These are phyloP conservation scores for Casuarina cunninghamiana DNA, from an alignment of 306 rosid species.

Conservation along the genomic window DNA sequence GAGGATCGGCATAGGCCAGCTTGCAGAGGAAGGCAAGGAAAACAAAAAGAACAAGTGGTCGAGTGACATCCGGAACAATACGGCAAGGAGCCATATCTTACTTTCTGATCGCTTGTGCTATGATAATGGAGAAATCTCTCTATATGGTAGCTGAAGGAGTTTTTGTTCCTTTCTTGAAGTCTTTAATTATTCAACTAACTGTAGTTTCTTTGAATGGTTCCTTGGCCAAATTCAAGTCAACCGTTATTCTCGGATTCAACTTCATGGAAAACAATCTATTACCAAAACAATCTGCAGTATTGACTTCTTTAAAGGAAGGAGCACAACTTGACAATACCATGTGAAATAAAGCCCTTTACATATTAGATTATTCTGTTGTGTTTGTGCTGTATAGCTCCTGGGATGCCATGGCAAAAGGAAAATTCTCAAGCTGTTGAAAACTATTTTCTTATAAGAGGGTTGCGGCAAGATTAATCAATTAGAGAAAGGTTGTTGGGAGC, in stretches of 20 bases:
- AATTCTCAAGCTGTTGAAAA: no score
- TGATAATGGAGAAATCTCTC: not conserved
- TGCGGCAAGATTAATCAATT: no score
- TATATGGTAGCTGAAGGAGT: not conserved
- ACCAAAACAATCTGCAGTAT: no score
- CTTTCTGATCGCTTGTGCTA: not conserved
- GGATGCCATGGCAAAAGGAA: no score
- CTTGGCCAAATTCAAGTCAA: not conserved
- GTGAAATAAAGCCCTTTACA: no score
- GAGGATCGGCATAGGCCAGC: slow-evolving; percentile 20
- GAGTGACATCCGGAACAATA: slow-evolving; percentile 10
- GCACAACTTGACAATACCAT: no score
- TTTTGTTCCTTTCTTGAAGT: not conserved
- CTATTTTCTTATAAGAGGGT: no score
- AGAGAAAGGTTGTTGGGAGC: no score
- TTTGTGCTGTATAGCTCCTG: no score
- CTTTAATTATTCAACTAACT: not conserved
- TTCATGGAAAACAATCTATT: no score
- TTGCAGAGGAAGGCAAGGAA: not conserved
- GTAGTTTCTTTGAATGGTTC: slow-evolving; percentile 5
- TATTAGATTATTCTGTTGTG: no score
- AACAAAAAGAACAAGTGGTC: slow-evolving; percentile 21
- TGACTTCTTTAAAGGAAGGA: no score
- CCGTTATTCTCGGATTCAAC: not conserved
- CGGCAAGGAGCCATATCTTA: slow-evolving; percentile 18